Percentiles rank a stretch among this genome's conserved stretches.
Evolutionary conservation across 1,284 basidiomycete genomes (phyloP).

Genomic region (Cryptococcus sp.): DNA sequence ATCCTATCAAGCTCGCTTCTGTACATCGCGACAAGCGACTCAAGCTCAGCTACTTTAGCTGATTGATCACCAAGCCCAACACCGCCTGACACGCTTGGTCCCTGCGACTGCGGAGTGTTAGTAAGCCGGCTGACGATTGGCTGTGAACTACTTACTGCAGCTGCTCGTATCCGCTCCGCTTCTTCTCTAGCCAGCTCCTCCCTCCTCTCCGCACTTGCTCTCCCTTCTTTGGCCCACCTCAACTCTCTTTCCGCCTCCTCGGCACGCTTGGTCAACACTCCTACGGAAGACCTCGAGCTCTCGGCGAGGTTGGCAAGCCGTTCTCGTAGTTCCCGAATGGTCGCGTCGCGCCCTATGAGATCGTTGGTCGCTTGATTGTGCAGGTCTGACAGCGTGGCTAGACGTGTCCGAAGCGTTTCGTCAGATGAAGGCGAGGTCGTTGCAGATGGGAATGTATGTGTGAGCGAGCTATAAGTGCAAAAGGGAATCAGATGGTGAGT

Average conservation of each 20-base stretch:
- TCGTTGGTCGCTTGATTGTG: conserved; percentile 36
- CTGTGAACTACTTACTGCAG: conserved; percentile 6
- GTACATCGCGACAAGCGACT: conserved; percentile 37
- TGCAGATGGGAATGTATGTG: conserved; percentile 37
- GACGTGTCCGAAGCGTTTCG: conserved; percentile 36
- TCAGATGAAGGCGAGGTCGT: conserved; percentile 16
- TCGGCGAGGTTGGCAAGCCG: conserved; percentile 34
- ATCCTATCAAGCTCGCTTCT: conserved; percentile 36
- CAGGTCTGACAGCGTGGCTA: conserved; percentile 38
- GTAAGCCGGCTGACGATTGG: conserved; percentile 1
- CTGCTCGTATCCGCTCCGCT: conserved; percentile 26
- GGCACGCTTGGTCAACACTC: conserved; percentile 28
- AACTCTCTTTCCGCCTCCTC: conserved; percentile 42
- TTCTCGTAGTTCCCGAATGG: conserved; percentile 31
- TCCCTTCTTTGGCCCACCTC: conserved; percentile 48
- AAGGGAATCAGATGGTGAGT: neutral
- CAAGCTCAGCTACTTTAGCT: conserved; percentile 29
- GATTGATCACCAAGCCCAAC: conserved; percentile 18
- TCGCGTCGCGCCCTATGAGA: conserved; percentile 33
- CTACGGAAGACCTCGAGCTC: conserved; percentile 26
- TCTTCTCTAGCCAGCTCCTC: conserved; percentile 42
- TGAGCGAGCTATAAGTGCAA: conserved; percentile 36
- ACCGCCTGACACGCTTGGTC: conserved; percentile 14
- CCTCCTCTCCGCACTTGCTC: conserved; percentile 39
- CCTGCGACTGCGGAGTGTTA: neutral